Percentiles rank a stretch among this genome's conserved stretches.
phyloP scores from a whole-genome alignment of 768 basidiomycete genomes.

The Trametes meyenii region DNA sequence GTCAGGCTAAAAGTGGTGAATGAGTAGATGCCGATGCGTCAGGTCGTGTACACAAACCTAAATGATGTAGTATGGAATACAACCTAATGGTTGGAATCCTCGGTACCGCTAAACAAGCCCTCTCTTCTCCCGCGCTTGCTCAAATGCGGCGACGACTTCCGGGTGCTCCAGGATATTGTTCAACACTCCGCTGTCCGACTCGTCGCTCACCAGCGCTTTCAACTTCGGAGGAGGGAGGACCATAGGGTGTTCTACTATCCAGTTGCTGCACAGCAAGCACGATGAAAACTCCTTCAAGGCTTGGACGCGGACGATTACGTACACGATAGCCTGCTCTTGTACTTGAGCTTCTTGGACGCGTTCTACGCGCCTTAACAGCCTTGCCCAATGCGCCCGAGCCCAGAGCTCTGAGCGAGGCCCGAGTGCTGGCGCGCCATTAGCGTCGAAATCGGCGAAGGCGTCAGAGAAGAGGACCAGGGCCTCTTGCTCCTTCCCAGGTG shows the following conservation, averaged over 20 bases:
- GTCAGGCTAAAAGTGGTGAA: too few relatives aligned
- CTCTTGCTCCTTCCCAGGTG: slow-evolving; percentile 15
- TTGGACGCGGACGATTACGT: neutral
- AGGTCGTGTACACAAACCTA: too few relatives aligned
- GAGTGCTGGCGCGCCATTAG: neutral
- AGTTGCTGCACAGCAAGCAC: neutral
- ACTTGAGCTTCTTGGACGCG: slow-evolving; percentile 13
- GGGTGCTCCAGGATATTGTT: slow-evolving; percentile 17
- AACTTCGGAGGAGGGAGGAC: slow-evolving; percentile 12
- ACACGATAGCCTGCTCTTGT: slow-evolving; percentile 19
- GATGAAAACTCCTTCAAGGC: neutral
- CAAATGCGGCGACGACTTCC: slow-evolving; percentile 5
- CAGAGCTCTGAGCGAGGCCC: slow-evolving; percentile 23
- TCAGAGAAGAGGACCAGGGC: slow-evolving; percentile 13
- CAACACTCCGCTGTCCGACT: slow-evolving; percentile 10
- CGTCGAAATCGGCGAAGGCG: slow-evolving; percentile 11
- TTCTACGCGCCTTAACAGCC: slow-evolving; percentile 10
- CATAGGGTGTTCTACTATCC: slow-evolving; percentile 15
- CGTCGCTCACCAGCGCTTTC: slow-evolving; percentile 14
- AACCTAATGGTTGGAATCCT: too few relatives aligned
- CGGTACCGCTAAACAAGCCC: neutral
- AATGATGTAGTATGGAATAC: too few relatives aligned
- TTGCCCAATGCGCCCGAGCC: slow-evolving; percentile 23
- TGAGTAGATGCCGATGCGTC: too few relatives aligned
- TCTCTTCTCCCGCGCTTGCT: slow-evolving; percentile 1